Base-by-base conservation (phyloP, 805 yeast species). In the Priceomyces melissophilus region DNA sequence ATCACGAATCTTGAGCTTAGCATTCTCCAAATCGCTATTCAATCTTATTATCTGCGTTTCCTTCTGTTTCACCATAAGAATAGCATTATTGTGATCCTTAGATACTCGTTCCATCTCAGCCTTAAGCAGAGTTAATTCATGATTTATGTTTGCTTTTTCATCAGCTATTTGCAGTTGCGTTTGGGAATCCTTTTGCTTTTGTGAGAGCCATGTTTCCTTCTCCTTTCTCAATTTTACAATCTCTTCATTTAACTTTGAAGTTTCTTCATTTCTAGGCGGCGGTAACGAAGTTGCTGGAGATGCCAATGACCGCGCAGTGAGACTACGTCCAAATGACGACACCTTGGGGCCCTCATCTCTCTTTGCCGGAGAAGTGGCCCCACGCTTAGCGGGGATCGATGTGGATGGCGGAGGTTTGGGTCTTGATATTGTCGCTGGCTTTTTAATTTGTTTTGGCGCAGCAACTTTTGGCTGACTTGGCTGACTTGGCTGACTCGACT, bases 301-400 rank as follows among this genome's bases (percentile, higher is more conserved):
- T 0, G 63, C 52, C 11, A 74, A 56, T 10, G 76, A 65, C 45
- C 78, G 62, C 2, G 71, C 73, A 0, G 78, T 66, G 23, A 73
- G 54, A 2, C 75, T 62, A 32, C 70, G 63, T n/a, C 65, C 62
- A 38, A 43, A 48, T 14, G 60, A 49, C 1, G 67, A 54, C 4
- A 54, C 52, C 41, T 61, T 69, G 12, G 54, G 46, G 2, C 41
- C 34, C 49, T 58, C 48, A 50, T 72, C 57, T 31, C 74, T 58
- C 51, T 79, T 82, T 28, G 79, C 71, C 1, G 91, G 91, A 0
- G 90, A 84, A 0, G 86, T 69, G 0, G 91, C 86, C 0, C 76
- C 73, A 45, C 93, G 69, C 51, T 84, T 84, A 2, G 84, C 70
- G 3, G 90, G 90, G 13, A 83, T 63, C 2, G 64, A 57, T 16